Evolutionary conservation across 2,329 filamentous ascomycete species (phyloP), one percentile per base, ranked within the genome.

Genomic region (Colletotrichum sublineola): DNA sequence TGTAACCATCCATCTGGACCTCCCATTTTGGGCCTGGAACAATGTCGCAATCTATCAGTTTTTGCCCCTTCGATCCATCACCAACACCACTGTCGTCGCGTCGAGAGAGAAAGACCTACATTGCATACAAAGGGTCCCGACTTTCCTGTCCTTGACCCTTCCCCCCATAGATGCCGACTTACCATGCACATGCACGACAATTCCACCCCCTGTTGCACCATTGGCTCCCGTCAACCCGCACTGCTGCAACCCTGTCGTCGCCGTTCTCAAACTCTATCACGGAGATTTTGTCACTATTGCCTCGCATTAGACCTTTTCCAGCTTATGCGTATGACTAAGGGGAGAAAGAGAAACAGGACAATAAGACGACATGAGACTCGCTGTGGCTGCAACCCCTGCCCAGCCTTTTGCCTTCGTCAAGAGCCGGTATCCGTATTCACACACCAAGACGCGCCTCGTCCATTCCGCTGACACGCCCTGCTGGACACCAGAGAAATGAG

Each of bases 211-310:
- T 33, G 29, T 44, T 33, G 12, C 48, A 11, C 57, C 48, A 44
- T 33, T 20, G 24, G 44, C 14, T 40, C 33, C 60, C n/a, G 14
- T 36, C 31, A 24, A 14, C 12, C 46, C 40, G 46, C 33, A 29
- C 46, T 48, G 46, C 33, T 42, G 62, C 61, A 52, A 60, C 58
- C 66, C 29, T 68, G 62, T 33, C 18, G 48, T 20, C 48, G 62
- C 36, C 55, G 33, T 15, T 18, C 18, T 46, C 31, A 63, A 63
- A 53, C 46, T 42, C 61, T 42, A 63, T 42, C 5, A 1, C 61
- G 15, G 46, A 15, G 31, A 14, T 50, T 50, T 11, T 4, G 38
- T 36, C 44, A 14, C 60, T 50, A 29, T 5, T 18, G 18, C 15
- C 42, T 6, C 20, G 8, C 20, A 46, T 52, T 44, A 33, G 46